These are phyloP conservation scores for Blastocystis sp. DNA, from an alignment of 352 stramenopile genomes.

Conservation along the genomic window DNA sequence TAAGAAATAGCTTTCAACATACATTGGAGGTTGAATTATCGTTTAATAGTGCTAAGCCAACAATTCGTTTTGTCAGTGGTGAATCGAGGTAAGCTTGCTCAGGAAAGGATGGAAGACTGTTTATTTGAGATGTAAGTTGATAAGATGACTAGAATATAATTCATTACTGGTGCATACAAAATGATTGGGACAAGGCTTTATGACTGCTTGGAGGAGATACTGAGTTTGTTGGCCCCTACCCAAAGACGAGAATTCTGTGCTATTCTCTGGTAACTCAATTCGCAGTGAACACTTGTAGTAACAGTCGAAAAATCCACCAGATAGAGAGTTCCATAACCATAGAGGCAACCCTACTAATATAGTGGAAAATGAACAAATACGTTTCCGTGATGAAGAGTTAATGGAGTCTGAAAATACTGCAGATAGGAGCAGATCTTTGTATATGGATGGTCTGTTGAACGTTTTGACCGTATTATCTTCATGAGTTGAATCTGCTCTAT, in stretches of 20 bases:
- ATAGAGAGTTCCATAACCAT: not conserved
- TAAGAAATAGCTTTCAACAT: not conserved
- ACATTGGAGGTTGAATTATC: slow-evolving; percentile 1
- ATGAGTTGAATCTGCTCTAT: not conserved
- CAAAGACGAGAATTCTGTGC: not conserved
- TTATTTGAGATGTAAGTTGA: not conserved
- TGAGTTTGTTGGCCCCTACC: not conserved
- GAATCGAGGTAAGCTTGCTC: not conserved
- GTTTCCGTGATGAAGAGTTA: not conserved
- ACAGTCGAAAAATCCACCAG: slow-evolving; percentile 12
- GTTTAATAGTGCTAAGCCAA: not conserved
- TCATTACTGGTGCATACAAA: not conserved
- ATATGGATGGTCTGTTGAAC: not conserved
- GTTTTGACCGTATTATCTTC: not conserved
- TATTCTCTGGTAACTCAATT: not conserved
- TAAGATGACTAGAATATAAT: not conserved
- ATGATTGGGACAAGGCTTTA: slow-evolving; percentile 25
- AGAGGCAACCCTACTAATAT: not conserved
- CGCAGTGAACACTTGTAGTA: not conserved
- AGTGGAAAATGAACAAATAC: not conserved
- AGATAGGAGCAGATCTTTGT: slow-evolving; percentile 30
- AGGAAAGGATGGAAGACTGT: not conserved
- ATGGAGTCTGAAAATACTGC: not conserved
- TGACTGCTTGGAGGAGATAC: not conserved
- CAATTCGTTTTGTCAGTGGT: not conserved